A percentile compares a stretch with the other conserved stretches of the same genome.
Conservation (phyloP, 1,284 basidiomycete genomes). For the Ceratobasidium sp. region DNA sequence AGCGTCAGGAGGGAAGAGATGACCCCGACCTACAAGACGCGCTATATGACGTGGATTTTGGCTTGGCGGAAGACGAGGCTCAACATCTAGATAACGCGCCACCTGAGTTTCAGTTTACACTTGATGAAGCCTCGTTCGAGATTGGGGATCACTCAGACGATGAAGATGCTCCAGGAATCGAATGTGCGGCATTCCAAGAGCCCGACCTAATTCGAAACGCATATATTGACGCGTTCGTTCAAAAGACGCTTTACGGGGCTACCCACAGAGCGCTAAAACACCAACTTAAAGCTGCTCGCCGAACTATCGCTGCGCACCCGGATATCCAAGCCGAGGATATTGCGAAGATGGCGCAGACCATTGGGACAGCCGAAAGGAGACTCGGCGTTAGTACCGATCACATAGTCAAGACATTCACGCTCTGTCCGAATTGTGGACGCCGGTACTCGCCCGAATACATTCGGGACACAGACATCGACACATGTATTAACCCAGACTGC, state of each 20-base stretch:
- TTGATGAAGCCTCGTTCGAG: neutral
- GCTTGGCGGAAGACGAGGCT: neutral
- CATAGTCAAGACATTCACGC: conserved; percentile 7
- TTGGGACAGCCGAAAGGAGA: conserved; percentile 9
- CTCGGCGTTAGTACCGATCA: neutral
- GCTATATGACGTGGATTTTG: conserved; percentile 18
- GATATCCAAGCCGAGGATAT: neutral
- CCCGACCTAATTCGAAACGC: conserved; percentile 21
- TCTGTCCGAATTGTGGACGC: conserved; percentile 9
- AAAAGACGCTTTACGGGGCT: conserved; percentile 19
- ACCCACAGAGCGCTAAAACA: conserved; percentile 21
- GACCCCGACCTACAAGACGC: neutral
- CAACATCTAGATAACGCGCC: neutral
- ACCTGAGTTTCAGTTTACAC: neutral
- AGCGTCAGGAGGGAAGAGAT: neutral
- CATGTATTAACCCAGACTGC: conserved; percentile 7
- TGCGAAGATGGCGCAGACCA: conserved; percentile 29
- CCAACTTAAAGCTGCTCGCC: conserved; percentile 19
- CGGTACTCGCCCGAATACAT: conserved; percentile 14
- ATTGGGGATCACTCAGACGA: neutral
- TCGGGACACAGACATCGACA: neutral
- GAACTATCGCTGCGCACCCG: conserved; percentile 1
- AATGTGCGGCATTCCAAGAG: conserved; percentile 21
- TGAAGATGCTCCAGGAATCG: neutral
- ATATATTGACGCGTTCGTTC: conserved; percentile 33